phyloP scores from a whole-genome alignment of 1,284 basidiomycete species.

The Fomitopsis betulina region DNA sequence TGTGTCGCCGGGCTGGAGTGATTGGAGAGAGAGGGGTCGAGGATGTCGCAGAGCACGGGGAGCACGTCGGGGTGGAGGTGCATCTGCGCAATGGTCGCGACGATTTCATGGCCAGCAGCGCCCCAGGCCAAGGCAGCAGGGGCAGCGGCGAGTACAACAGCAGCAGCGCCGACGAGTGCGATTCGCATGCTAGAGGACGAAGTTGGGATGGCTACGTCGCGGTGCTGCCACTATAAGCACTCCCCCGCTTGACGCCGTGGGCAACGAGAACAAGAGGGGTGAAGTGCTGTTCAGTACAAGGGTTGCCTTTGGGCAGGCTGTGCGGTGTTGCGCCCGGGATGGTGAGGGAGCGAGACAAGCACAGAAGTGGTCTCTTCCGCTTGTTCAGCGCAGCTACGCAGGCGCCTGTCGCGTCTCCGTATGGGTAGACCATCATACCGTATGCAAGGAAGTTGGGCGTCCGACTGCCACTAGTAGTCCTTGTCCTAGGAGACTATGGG shows the following conservation, averaged over 20 bases:
- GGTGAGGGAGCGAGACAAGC: no score
- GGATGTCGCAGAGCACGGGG: constrained; percentile 64
- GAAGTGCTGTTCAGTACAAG: no score
- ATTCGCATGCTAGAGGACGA: not conserved
- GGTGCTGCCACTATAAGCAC: not conserved
- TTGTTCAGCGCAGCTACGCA: not conserved
- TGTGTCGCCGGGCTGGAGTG: constrained; percentile 23
- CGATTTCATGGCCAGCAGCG: constrained; percentile 77
- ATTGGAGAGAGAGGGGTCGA: constrained; percentile 42
- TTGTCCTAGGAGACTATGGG: no score
- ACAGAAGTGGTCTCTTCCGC: not conserved
- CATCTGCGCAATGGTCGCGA: constrained; percentile 91
- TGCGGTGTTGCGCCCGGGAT: no score
- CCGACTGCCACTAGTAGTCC: no score
- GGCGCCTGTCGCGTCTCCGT: no score
- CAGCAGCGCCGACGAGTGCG: not conserved
- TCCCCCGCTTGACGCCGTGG: no score
- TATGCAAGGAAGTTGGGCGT: no score
- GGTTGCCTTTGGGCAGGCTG: no score
- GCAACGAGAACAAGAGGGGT: no score
- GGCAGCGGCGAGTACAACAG: constrained; percentile 10
- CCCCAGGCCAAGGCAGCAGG: constrained; percentile 24
- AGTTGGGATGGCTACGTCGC: not conserved
- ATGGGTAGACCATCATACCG: no score
- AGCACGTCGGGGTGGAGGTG: constrained; percentile 77